Base-by-base conservation (phyloP, 495 filamentous ascomycete genomes). In the Recurvomyces mirabilis region DNA sequence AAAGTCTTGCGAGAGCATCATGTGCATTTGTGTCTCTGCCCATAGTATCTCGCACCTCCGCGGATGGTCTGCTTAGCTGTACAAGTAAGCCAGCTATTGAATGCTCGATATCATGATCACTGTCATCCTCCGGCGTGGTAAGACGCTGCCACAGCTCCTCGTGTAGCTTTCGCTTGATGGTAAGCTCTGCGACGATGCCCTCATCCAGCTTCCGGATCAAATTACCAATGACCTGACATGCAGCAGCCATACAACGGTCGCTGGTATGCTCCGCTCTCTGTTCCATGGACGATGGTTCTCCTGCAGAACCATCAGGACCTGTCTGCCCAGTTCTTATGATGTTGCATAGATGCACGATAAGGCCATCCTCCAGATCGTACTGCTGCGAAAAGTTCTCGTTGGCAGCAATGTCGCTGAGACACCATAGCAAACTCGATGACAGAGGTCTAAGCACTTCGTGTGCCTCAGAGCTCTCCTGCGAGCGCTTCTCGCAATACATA, bases 171-270 rank as follows among this genome's bases (percentile, higher is more conserved):
- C 25, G 11, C n/a, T 4, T 17, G 15, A 20, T 15, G 7, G 49
- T 45, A 10, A 45, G 25, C 13, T n/a, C 5, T 13, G 23, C 7
- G 20, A 34, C 13, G 1, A 30, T 22, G 1, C 26, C 20, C 1
- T 9, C 2, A 2, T 38, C 15, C 3, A 39, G 12, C 4, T 7
- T 23, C 25, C 51, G 41, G 28, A 49, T 18, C 22, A 44, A 11
- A 21, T 54, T 54, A 13, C 46, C 51, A 1, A 54, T 5, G 1
- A 54, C 26, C 25, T 54, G 51, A 25, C 40, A 53, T 2, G 44
- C 50, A 2, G 50, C 50, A 13, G 31, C 15, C 5, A 32, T 3
- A 10, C 13, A 13, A 2, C 21, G 1, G 5, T 22, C 6, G 1
- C 21, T n/a, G 5, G 24, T 22, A 10, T 28, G 13, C 24, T 37